phyloP scores from a whole-genome alignment of 371 early-diverging fungal genomes.

The Mucor saturninus region DNA sequence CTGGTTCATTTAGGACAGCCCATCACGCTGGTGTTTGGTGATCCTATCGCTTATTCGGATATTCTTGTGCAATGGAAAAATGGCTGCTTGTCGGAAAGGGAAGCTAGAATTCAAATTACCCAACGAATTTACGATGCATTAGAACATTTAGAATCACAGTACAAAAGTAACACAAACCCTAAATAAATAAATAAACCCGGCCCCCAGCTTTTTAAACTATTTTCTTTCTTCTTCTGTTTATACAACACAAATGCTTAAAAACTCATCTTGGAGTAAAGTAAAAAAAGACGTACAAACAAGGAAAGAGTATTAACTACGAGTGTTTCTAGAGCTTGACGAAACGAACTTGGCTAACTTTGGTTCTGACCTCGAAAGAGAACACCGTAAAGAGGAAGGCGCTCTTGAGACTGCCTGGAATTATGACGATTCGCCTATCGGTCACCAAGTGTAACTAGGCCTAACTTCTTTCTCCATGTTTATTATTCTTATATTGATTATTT shows the following conservation, averaged over 20 bases:
- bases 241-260: slow-evolving; percentile 46
- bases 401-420: slow-evolving; percentile 76
- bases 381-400: slow-evolving; percentile 71
- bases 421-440: slow-evolving; percentile 54
- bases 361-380: slow-evolving; percentile 71
- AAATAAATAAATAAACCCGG: neutral
- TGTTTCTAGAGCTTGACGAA: slow-evolving; percentile 60
- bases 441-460: slow-evolving; percentile 38
- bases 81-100: slow-evolving; percentile 53
- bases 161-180: neutral
- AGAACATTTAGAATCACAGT: slow-evolving; percentile 43
- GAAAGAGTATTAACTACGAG: neutral
- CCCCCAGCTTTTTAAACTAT: neutral
- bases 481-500: neutral
- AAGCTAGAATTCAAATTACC: slow-evolving; percentile 65
- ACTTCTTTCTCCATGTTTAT: neutral
- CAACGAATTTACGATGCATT: slow-evolving; percentile 58
- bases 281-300: neutral
- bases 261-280: slow-evolving; percentile 54
- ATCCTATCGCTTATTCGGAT: slow-evolving; percentile 69
- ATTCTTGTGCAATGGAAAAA: slow-evolving; percentile 60
- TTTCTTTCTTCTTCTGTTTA: slow-evolving; percentile 3
- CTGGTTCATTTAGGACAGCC: slow-evolving; percentile 44
- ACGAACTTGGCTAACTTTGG: slow-evolving; percentile 79
- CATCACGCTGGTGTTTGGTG: slow-evolving; percentile 67